phyloP scores from a whole-genome alignment of 768 basidiomycete genomes.

The Megacollybia marginata region DNA sequence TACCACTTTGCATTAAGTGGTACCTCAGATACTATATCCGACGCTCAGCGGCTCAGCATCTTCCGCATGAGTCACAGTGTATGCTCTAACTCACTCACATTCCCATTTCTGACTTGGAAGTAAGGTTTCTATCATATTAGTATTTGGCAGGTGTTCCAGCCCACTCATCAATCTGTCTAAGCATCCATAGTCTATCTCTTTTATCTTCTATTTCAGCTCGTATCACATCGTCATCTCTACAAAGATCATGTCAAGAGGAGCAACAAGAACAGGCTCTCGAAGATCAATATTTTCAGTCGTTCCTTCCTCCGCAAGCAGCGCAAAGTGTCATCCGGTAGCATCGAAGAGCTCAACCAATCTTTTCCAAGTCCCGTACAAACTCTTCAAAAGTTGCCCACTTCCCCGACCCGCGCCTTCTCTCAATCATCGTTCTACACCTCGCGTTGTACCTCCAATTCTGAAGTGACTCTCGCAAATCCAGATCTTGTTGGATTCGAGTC shows the following conservation, averaged over 20 bases:
- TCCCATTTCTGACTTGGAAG: neutral
- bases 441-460: neutral
- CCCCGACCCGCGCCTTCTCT: too few species aligned
- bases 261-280: conserved; percentile 10
- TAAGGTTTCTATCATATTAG: conserved; percentile 68
- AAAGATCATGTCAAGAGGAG: conserved; percentile 39
- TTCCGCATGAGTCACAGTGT: conserved; percentile 75
- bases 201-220: conserved; percentile 75
- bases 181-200: conserved; percentile 50
- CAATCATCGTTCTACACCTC: too few species aligned
- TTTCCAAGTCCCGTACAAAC: neutral
- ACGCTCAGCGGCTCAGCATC: conserved; percentile 39
- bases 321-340: too few species aligned
- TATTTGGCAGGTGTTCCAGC: conserved; percentile 49
- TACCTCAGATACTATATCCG: conserved; percentile 11
- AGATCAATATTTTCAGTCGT: neutral
- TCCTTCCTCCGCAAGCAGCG: too few species aligned
- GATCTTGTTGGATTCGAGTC: neutral
- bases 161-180: neutral
- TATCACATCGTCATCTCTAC: conserved; percentile 71
- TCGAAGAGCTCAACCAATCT: neutral
- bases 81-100: conserved; percentile 14
- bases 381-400: neutral
- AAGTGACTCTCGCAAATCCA: neutral
- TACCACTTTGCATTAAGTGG: conserved; percentile 46